These are phyloP conservation scores for Metschnikowia hibisci DNA, from an alignment of 805 yeast genomes.

Conservation along the genomic window DNA sequence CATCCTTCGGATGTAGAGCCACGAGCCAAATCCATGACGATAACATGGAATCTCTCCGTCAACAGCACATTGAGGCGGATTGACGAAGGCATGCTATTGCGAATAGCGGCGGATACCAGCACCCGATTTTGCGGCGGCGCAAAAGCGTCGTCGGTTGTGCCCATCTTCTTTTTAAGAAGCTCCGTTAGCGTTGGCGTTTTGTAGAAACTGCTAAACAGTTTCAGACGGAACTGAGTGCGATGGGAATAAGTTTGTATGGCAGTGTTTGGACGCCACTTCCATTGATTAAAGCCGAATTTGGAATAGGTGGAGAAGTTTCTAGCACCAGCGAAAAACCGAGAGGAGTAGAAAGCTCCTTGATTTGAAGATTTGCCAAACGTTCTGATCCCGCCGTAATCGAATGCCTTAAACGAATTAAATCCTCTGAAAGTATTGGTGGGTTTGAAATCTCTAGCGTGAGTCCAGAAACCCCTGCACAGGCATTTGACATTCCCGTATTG, in stretches of 20 bases:
- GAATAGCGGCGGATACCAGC: neutral
- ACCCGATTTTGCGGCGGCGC: neutral
- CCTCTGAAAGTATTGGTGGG: neutral
- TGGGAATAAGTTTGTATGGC: slow-evolving; percentile 16
- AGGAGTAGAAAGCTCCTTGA: slow-evolving; percentile 2
- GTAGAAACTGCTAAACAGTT: slow-evolving; percentile 13
- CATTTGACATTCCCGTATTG: neutral
- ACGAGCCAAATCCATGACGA: slow-evolving; percentile 15
- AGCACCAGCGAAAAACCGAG: slow-evolving; percentile 5
- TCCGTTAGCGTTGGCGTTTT: slow-evolving; percentile 15
- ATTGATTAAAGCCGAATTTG: slow-evolving; percentile 8
- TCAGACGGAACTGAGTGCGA: slow-evolving; percentile 17
- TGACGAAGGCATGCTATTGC: slow-evolving; percentile 8
- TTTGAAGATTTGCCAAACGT: too few species aligned
- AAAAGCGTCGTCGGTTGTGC: slow-evolving; percentile 3
- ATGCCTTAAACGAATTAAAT: neutral
- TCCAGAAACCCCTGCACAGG: neutral
- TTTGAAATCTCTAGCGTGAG: too few species aligned
- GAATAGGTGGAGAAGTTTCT: slow-evolving; percentile 9
- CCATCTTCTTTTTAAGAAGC: slow-evolving; percentile 13
- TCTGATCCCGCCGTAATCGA: too few species aligned
- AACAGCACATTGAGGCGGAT: slow-evolving; percentile 29
- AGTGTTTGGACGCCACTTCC: slow-evolving; percentile 18
- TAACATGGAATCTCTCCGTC: slow-evolving; percentile 21
- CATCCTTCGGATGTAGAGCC: slow-evolving; percentile 13